These are phyloP conservation scores for Didymosphaeria variabile DNA, from an alignment of 2,329 filamentous ascomycete genomes.

Conservation along the genomic window DNA sequence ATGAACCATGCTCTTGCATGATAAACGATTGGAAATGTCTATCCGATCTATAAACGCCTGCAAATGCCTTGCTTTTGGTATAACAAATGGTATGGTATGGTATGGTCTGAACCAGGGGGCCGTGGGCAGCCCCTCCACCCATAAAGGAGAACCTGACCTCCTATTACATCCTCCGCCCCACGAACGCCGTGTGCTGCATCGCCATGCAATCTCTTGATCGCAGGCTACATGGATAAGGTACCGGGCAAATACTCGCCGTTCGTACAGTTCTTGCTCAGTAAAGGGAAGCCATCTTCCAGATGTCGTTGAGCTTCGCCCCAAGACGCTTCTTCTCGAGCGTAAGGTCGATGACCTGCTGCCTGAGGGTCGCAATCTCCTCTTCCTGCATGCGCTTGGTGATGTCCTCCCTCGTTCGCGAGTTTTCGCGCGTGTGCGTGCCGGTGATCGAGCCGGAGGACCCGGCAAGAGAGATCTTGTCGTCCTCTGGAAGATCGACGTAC, in stretches of 20 bases:
- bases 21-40: neutral
- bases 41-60: slow-evolving; percentile 8
- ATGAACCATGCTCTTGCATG: neutral
- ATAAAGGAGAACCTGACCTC: neutral
- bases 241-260: neutral
- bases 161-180: slow-evolving; percentile 1
- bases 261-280: slow-evolving; percentile 4
- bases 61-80: slow-evolving; percentile 3
- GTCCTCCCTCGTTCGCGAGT: slow-evolving; percentile 5
- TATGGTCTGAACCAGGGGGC: too few species aligned
- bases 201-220: neutral
- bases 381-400: slow-evolving; percentile 11
- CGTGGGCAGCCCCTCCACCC: neutral
- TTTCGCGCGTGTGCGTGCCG: neutral
- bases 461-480: slow-evolving; percentile 7
- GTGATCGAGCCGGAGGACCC: slow-evolving; percentile 5
- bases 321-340: slow-evolving; percentile 14
- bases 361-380: slow-evolving; percentile 11
- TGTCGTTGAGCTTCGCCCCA: slow-evolving; percentile 10
- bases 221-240: neutral
- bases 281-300: slow-evolving; percentile 10
- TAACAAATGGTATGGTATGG: neutral
- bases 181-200: neutral
- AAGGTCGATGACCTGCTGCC: slow-evolving; percentile 11
- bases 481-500: slow-evolving; percentile 11